Evolutionary conservation across 2,329 filamentous ascomycete genomes (phyloP).

Genomic region (Teratosphaeria destructans): DNA sequence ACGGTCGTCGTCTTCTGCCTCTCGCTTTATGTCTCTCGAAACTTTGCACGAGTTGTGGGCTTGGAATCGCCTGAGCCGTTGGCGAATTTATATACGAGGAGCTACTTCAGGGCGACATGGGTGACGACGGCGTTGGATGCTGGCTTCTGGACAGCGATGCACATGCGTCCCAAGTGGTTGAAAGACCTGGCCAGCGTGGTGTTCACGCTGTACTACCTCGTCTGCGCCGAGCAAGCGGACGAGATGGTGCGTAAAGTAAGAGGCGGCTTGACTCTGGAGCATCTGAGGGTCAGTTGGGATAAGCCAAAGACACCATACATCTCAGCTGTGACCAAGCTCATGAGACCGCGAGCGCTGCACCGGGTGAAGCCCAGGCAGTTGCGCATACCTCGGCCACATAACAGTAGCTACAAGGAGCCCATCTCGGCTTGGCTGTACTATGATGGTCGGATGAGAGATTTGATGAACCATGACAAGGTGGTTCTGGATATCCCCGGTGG

Average conservation of each 20-base stretch:
- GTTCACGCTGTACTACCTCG: conserved; percentile 82
- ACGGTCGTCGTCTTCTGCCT: conserved; percentile 77
- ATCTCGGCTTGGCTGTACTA: conserved; percentile 88
- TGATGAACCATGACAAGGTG: conserved; percentile 66
- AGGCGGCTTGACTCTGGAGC: conserved; percentile 77
- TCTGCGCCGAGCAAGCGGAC: conserved; percentile 87
- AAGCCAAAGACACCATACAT: conserved; percentile 86
- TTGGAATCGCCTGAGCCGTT: conserved; percentile 89
- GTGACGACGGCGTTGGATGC: conserved; percentile 88
- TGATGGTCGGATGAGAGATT: conserved; percentile 69
- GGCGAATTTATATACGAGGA: conserved; percentile 82
- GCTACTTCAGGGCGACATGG: conserved; percentile 96
- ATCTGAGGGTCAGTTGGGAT: conserved; percentile 88
- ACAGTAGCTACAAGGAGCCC: conserved; percentile 74
- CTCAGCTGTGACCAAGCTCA: conserved; percentile 56
- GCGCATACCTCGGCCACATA: conserved; percentile 67
- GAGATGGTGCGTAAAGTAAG: conserved; percentile 92
- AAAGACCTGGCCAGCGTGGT: conserved; percentile 72
- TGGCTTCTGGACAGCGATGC: conserved; percentile 98
- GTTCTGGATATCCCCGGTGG: conserved; percentile 87
- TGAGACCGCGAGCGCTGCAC: conserved; percentile 57
- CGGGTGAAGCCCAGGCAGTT: conserved; percentile 65
- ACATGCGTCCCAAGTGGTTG: conserved; percentile 67
- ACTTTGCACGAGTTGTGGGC: conserved; percentile 85
- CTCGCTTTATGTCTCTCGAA: conserved; percentile 81